Evolutionary conservation across 108 stramenopile species (phyloP), one percentile per base, ranked within the genome.

Genomic region (Schizochytrium sp.): DNA sequence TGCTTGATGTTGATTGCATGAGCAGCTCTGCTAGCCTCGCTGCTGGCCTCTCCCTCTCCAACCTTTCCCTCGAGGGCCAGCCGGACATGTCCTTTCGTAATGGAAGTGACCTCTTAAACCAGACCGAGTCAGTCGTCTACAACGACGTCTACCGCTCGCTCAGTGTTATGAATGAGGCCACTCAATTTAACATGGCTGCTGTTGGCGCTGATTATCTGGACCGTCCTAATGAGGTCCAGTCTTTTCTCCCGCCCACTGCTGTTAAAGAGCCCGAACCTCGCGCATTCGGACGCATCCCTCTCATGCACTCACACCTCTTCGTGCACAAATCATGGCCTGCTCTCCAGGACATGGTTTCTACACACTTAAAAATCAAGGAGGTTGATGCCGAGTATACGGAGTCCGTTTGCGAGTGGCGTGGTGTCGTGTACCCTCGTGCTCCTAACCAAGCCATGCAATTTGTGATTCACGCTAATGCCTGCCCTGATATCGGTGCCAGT

Each of bases 211-310:
- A 10, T 5, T 38, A 55, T 2, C 1, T 83, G 15, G 76, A 83
- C 47, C 53, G 28, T n/a, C 76, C 76, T 17, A 10, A 15, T 0
- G 28, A 83, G 15, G 50, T 40, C 28, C 47, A 7, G 76, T 55
- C 5, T 7, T 83, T 55, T 53, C n/a, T 55, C 50, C 47, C 47
- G 50, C 10, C 53, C 17, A n/a, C 28, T n/a, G 40, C 72, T 42
- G 7, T 72, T 12, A 28, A 17, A 13, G 17, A 10, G 53, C 76
- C 50, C 45, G 50, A 49, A 2, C 47, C 50, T n/a, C 76, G 47
- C 76, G 76, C 76, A 46, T 83, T 83, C 28, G 64, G 64, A 38
- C 76, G 47, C 76, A 38, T 83, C 50, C 76, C 50, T 53, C 76
- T 83, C 10, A 28, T 55, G 76, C 76, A 83, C 53, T 55, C 76